A percentile compares a stretch with the other conserved stretches of the same genome.
phyloP scores from a whole-genome alignment of 2,329 filamentous ascomycete species.

The Nothopassalora personata region DNA sequence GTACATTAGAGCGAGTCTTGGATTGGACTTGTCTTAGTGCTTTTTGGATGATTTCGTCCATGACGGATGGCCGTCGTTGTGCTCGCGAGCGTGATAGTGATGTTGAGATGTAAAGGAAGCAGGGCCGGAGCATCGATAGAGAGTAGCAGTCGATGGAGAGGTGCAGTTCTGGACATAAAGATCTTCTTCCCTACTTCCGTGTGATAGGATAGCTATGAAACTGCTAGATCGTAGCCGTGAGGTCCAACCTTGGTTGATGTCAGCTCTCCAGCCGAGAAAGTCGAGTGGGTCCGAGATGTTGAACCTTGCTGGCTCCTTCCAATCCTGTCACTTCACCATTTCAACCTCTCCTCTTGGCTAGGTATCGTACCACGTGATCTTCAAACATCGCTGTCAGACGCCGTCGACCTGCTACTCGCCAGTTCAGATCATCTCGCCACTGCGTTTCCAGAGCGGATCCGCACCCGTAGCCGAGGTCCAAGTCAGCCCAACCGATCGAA shows the following conservation, averaged over 20 bases:
- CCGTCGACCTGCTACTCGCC: neutral
- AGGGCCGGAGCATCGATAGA: neutral
- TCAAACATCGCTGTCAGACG: neutral
- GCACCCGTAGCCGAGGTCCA: neutral
- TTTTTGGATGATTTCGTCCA: slow-evolving; percentile 18
- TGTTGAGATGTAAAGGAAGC: neutral
- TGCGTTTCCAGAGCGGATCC: neutral
- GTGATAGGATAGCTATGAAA: too few species aligned
- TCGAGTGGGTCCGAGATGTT: neutral
- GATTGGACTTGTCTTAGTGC: slow-evolving; percentile 13
- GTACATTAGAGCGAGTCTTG: slow-evolving; percentile 14
- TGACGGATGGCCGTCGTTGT: neutral
- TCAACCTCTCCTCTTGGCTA: neutral
- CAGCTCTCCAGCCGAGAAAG: neutral
- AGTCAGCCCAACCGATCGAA: neutral
- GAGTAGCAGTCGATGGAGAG: too few species aligned
- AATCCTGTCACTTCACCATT: neutral
- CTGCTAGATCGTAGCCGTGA: too few species aligned
- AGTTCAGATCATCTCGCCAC: too few species aligned
- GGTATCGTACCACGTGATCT: neutral
- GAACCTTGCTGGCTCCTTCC: neutral
- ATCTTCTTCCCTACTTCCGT: too few species aligned
- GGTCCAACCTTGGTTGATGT: neutral
- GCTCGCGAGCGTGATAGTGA: neutral
- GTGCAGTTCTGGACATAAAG: too few species aligned